Base-by-base conservation (phyloP, 2,329 filamentous ascomycete genomes). In the Aureobasidium subglaciale region DNA sequence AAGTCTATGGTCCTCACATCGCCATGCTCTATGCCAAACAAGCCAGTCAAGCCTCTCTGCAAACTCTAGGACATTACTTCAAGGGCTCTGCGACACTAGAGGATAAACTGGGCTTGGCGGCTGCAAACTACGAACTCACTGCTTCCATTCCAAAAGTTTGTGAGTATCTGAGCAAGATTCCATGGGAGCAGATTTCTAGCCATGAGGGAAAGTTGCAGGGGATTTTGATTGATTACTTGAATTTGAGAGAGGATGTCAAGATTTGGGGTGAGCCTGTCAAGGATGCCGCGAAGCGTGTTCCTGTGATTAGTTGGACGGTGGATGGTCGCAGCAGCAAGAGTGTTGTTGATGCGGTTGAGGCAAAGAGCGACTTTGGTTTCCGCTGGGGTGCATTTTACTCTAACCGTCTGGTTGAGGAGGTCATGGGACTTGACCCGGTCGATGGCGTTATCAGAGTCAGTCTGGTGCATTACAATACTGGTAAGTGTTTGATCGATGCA, bases 1-100 rank as follows among this genome's bases (percentile, higher is more conserved):
- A 92, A 67, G 74, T 90, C 1, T 91, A 87, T 64, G 88, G 87
- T 0, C 87, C 88, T 1, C 88, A 91, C 62, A 76, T 90, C 1
- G 78, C 86, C 0, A 79, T 85, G 60, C 72, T 92, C 1, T 92
- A 89, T 64, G 85, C 80, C 5, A 81, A 81, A 22, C 73, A 73
- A 4, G 64, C 68, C 0, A 83, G 81, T 0, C 82, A 86, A 58
- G 64, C 77, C 15, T 68, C 77, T 45, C 73, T 90, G 55, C 70
- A 70, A 4, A 80, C 82, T 0, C 68, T 84, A 0, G 79, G 80
- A 0, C 86, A 89, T 65, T 88, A 79, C 71, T 90, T 90, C 75
- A 88, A 87, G 63, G 57, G 62, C 7, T 65, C 62, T 0, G 70
- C 73, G 5, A 82, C 81, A 0, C 73, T 91, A 0, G 78, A 84